These are phyloP conservation scores for Scleroderma bovista DNA, from an alignment of 768 basidiomycete species.

Conservation along the genomic window DNA sequence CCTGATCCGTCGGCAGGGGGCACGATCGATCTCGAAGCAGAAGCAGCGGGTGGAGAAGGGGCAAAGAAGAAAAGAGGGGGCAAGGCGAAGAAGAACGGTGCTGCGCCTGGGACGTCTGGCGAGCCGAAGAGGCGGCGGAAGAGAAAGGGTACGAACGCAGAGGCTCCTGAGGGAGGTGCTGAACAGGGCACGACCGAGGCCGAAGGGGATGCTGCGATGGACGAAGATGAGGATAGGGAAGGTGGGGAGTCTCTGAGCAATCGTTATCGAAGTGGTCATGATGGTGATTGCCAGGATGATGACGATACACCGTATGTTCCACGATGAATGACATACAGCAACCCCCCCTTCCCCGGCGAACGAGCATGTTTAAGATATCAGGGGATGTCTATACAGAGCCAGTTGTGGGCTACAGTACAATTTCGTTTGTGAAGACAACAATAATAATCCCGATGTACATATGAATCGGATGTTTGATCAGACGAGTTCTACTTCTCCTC, in stretches of 20 bases:
- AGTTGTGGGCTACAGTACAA: conserved; percentile 7
- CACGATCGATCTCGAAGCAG: conserved; percentile 66
- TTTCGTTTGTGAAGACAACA: conserved; percentile 5
- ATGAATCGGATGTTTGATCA: conserved; percentile 36
- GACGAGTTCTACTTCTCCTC: conserved; percentile 74
- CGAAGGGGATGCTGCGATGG: conserved; percentile 31
- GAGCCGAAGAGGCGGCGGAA: conserved; percentile 46
- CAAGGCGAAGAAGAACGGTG: conserved; percentile 46
- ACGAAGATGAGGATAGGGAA: conserved; percentile 41
- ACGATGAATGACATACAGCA: conserved; percentile 16
- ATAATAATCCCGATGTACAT: conserved; percentile 4
- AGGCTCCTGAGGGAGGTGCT: conserved; percentile 28
- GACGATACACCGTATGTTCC: conserved; percentile 43
- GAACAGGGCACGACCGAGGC: conserved; percentile 35
- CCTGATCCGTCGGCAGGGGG: conserved; percentile 86
- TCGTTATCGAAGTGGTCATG: conserved; percentile 30
- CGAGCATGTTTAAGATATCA: neutral
- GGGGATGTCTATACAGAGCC: no score
- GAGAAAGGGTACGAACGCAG: conserved; percentile 34
- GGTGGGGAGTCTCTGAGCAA: conserved; percentile 34
- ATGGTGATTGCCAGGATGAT: conserved; percentile 37
- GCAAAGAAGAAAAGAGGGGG: conserved; percentile 53
- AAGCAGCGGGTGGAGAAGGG: conserved; percentile 40
- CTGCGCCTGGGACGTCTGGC: conserved; percentile 25
- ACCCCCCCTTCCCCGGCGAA: no score